Conservation (phyloP, 495 filamentous ascomycete species). For the Penicillium alfredii region DNA sequence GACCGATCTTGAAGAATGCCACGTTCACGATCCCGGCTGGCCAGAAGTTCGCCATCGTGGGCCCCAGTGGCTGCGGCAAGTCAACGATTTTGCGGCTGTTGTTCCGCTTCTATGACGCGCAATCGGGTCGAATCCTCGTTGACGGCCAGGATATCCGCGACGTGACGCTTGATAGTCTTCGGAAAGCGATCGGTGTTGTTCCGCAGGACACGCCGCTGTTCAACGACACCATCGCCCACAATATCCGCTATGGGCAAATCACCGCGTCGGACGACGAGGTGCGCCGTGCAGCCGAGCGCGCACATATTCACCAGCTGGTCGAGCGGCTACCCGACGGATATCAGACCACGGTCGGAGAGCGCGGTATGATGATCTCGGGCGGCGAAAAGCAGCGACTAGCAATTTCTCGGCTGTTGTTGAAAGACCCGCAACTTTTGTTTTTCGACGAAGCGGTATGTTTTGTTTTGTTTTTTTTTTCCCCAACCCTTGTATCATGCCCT, state of each 20-base stretch:
- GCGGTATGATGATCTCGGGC: constrained; percentile 97
- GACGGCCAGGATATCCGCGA: constrained; percentile 90
- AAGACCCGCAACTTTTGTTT: constrained; percentile 89
- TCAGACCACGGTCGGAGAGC: constrained; percentile 85
- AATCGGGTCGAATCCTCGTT: constrained; percentile 79
- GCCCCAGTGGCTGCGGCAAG: constrained; percentile 93
- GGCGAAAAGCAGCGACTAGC: constrained; percentile 95
- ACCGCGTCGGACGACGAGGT: constrained; percentile 70
- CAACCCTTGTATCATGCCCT: too few relatives aligned
- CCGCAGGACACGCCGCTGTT: constrained; percentile 96
- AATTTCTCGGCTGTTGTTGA: constrained; percentile 77
- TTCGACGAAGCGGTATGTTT: constrained; percentile 83
- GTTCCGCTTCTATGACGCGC: constrained; percentile 92
- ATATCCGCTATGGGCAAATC: constrained; percentile 91
- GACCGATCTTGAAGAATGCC: constrained; percentile 81
- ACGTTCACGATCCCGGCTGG: constrained; percentile 88
- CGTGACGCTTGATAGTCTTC: constrained; percentile 73
- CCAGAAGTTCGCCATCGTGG: constrained; percentile 92
- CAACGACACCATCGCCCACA: constrained; percentile 91
- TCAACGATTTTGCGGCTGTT: constrained; percentile 85
- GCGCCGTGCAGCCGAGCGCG: constrained; percentile 66
- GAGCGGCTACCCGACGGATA: constrained; percentile 76
- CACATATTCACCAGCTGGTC: constrained; percentile 80
- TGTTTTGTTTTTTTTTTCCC: background rate
- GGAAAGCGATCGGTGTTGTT: constrained; percentile 86